Evolutionary conservation across 768 basidiomycete genomes (phyloP).

Genomic region (Tricholoma furcatifolium): DNA sequence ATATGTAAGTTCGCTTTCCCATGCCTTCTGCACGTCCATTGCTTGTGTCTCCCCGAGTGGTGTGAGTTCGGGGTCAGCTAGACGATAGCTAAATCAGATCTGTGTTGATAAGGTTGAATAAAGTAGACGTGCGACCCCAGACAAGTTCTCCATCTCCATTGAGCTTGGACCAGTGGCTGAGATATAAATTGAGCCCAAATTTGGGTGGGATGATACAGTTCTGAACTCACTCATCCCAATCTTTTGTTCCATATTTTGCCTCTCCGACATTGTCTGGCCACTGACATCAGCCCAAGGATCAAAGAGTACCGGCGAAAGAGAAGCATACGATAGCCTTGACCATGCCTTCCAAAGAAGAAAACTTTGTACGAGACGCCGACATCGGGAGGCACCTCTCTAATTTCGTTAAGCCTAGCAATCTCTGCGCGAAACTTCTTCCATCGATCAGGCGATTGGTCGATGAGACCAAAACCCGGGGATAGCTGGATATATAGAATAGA

Average conservation of each 20-base stretch:
- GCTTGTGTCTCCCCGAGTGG: conserved; percentile 58
- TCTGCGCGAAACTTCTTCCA: conserved; percentile 46
- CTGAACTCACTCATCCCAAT: conserved; percentile 58
- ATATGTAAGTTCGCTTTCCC: conserved; percentile 45
- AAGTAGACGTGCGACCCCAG: conserved; percentile 67
- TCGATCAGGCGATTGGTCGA: conserved; percentile 45
- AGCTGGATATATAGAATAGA: conserved; percentile 33
- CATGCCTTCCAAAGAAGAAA: conserved; percentile 67
- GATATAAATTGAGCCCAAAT: no score
- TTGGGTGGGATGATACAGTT: background rate
- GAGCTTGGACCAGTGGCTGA: conserved; percentile 61
- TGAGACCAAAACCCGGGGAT: conserved; percentile 58
- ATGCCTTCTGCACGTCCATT: conserved; percentile 36
- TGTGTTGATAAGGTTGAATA: background rate
- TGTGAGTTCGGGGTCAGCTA: conserved; percentile 71
- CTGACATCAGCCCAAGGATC: background rate
- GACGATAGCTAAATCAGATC: background rate
- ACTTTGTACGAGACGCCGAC: conserved; percentile 53
- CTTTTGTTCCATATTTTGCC: conserved; percentile 53
- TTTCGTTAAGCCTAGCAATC: conserved; percentile 45
- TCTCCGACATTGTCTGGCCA: conserved; percentile 69
- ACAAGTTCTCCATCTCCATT: conserved; percentile 63
- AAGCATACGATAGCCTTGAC: conserved; percentile 68
- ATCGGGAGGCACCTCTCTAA: conserved; percentile 20
- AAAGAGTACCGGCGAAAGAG: background rate